phyloP scores from a whole-genome alignment of 352 stramenopile genomes.

The Phytopythium delawarense region DNA sequence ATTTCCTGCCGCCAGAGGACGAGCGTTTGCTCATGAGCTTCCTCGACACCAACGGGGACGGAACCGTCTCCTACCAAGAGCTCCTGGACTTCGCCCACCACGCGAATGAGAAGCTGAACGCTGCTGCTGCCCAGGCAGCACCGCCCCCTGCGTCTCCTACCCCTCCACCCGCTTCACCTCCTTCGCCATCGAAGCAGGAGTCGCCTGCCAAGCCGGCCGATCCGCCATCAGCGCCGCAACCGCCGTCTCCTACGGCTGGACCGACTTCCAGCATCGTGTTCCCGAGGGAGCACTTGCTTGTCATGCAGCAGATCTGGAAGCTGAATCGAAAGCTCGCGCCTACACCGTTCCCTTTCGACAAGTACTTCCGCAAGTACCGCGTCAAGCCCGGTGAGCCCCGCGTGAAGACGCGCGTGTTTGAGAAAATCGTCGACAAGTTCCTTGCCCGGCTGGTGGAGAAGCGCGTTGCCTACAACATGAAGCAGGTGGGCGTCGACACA shows the following conservation, averaged over 20 bases:
- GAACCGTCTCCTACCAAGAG: slow-evolving; percentile 53
- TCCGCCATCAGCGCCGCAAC: background rate
- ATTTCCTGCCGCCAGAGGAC: slow-evolving; percentile 61
- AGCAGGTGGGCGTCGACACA: slow-evolving; percentile 47
- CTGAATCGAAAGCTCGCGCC: slow-evolving; percentile 44
- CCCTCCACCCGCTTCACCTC: slow-evolving; percentile 4
- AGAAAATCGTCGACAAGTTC: slow-evolving; percentile 79
- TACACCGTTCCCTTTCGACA: slow-evolving; percentile 57
- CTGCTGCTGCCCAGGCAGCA: slow-evolving; percentile 1
- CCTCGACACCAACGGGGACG: slow-evolving; percentile 60
- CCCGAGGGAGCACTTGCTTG: slow-evolving; percentile 10
- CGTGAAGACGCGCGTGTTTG: slow-evolving; percentile 60
- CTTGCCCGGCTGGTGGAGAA: slow-evolving; percentile 48
- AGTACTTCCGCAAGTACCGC: slow-evolving; percentile 75
- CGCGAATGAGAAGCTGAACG: slow-evolving; percentile 34
- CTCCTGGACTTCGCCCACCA: slow-evolving; percentile 64
- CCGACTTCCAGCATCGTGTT: slow-evolving; percentile 1
- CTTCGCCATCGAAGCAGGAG: slow-evolving; percentile 3
- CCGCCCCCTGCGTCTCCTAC: slow-evolving; percentile 9
- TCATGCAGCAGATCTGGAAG: slow-evolving; percentile 34
- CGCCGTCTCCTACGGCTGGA: background rate
- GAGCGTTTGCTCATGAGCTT: slow-evolving; percentile 64
- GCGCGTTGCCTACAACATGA: slow-evolving; percentile 60
- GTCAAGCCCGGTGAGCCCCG: slow-evolving; percentile 23
- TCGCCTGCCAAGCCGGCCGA: slow-evolving; percentile 12